These are phyloP conservation scores for Platanus orientalis DNA, from an alignment of 164 flowering plant species.

Conservation along the genomic window DNA sequence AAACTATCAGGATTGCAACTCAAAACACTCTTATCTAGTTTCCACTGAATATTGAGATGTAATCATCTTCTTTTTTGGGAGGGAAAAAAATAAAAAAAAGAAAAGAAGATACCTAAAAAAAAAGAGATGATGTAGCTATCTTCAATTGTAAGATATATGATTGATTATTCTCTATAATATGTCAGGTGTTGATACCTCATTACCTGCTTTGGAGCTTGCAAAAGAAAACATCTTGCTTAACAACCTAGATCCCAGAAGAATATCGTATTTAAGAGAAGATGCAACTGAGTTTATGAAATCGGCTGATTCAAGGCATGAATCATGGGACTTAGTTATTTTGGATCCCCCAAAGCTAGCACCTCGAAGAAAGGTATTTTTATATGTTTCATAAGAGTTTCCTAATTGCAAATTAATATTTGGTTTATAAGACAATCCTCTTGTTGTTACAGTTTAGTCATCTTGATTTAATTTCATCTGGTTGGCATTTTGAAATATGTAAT, in stretches of 20 bases:
- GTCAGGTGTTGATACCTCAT: constrained; percentile 77
- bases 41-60: background rate
- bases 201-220: constrained; percentile 85
- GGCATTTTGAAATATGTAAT: too few relatives aligned
- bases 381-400: background rate
- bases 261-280: constrained; percentile 71
- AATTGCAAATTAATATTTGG: background rate
- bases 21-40: background rate
- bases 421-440: background rate
- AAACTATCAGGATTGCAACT: too few relatives aligned
- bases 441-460: background rate
- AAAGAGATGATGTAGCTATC: background rate
- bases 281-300: constrained; percentile 71
- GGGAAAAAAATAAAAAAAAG: too few relatives aligned
- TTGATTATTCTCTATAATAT: constrained; percentile 4
- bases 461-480: background rate
- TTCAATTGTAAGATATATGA: background rate
- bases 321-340: constrained; percentile 86
- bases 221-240: constrained; percentile 74
- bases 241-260: constrained; percentile 49
- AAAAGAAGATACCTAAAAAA: too few relatives aligned
- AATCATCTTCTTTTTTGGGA: too few relatives aligned
- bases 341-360: constrained; percentile 99
- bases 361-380: constrained; percentile 54
- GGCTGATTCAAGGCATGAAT: constrained; percentile 53